phyloP scores from a whole-genome alignment of 2,329 filamentous ascomycete genomes.

The Elsinoe perseae region DNA sequence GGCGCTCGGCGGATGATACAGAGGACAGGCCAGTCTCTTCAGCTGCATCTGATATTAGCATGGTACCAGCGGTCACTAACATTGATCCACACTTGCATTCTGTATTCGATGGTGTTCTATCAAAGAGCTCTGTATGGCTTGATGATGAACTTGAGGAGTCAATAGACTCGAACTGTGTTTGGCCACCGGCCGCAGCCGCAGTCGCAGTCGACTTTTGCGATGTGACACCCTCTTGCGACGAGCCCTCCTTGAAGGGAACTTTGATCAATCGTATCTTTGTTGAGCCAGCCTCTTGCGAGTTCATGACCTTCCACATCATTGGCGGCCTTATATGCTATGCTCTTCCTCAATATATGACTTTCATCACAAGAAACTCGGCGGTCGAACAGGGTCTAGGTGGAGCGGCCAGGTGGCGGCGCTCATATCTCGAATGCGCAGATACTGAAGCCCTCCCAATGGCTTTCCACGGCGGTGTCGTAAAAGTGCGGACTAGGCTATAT shows the following conservation, averaged over 20 bases:
- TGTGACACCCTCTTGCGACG: neutral
- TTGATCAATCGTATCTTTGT: conserved; percentile 12
- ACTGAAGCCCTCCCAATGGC: neutral
- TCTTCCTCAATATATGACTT: conserved; percentile 6
- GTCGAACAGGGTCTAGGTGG: conserved; percentile 5
- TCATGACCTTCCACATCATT: too few species aligned
- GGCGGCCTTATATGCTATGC: conserved; percentile 7
- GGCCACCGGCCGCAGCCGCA: neutral
- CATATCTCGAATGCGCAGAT: neutral
- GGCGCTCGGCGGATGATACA: conserved; percentile 17
- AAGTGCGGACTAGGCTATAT: neutral
- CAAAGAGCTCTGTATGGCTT: conserved; percentile 3
- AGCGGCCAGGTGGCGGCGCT: neutral
- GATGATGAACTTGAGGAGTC: conserved; percentile 10
- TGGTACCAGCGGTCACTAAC: neutral
- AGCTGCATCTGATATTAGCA: conserved; percentile 8
- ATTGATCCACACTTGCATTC: conserved; percentile 7
- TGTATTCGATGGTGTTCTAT: conserved; percentile 13
- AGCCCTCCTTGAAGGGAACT: neutral
- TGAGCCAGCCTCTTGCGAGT: neutral
- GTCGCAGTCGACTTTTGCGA: conserved; percentile 5
- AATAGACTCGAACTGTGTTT: neutral
- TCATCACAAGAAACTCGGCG: neutral
- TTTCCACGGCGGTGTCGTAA: neutral
- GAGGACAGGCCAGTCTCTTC: conserved; percentile 20